Conservation (phyloP, 2,329 filamentous ascomycete species). For the Hirsutella thompsonii region DNA sequence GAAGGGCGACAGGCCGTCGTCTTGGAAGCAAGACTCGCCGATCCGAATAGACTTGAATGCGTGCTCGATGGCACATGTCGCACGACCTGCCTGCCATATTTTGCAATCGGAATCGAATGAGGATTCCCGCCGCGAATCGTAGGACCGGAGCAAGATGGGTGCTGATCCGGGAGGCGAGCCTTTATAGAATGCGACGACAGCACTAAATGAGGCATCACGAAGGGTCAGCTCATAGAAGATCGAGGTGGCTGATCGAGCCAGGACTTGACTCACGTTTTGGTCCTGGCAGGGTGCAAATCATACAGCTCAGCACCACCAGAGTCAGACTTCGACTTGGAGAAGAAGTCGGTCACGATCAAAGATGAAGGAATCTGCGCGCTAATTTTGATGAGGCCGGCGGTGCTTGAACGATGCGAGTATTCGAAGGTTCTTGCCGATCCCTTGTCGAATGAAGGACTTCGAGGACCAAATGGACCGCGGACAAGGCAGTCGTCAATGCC, state of each 20-base stretch:
- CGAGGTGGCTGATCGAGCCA: no score
- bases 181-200: conserved; percentile 82
- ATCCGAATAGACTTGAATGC: conserved; percentile 95
- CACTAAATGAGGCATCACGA: conserved; percentile 34
- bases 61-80: conserved; percentile 77
- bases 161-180: conserved; percentile 57
- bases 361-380: no score
- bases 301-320: no score
- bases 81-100: conserved; percentile 92
- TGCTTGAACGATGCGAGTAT: no score
- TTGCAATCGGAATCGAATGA: conserved; percentile 86
- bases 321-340: no score
- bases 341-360: no score
- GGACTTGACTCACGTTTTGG: conserved; percentile 22
- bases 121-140: conserved; percentile 87
- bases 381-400: no score
- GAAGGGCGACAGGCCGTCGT: conserved; percentile 83
- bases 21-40: conserved; percentile 85
- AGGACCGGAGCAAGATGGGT: conserved; percentile 73
- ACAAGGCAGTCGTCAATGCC: conserved; percentile 55
- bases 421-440: no score
- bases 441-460: conserved; percentile 39
- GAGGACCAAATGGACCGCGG: conserved; percentile 54
- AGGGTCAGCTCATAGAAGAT: neutral
- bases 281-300: no score